Evolutionary conservation across 1,284 basidiomycete species (phyloP).

Genomic region (Exsudoporus floridanus): DNA sequence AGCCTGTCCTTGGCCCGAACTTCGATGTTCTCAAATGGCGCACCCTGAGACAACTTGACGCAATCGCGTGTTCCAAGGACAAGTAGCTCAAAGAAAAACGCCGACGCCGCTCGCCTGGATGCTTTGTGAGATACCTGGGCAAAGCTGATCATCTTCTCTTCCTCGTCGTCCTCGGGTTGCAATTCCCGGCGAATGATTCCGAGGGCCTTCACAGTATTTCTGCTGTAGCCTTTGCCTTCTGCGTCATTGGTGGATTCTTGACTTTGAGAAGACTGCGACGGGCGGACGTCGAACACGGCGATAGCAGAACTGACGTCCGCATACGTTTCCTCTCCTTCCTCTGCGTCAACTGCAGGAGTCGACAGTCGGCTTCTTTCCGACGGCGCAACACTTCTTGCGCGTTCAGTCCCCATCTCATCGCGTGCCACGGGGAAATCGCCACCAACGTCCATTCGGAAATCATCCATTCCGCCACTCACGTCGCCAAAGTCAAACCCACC

Average conservation of each 20-base stretch:
- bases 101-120: constrained; percentile 85
- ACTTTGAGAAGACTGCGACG: constrained; percentile 47
- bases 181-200: constrained; percentile 80
- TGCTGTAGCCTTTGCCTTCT: constrained; percentile 77
- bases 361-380: constrained; percentile 66
- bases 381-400: constrained; percentile 40
- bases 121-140: constrained; percentile 54
- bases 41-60: constrained; percentile 73
- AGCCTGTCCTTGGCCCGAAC: constrained; percentile 81
- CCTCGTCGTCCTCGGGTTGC: constrained; percentile 56
- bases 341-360: constrained; percentile 64
- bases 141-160: constrained; percentile 60
- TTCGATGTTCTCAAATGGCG: constrained; percentile 84
- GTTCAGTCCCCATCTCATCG: constrained; percentile 28
- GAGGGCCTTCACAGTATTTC: constrained; percentile 89
- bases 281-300: constrained; percentile 76
- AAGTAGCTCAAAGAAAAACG: constrained; percentile 97
- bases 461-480: constrained; percentile 51
- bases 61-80: constrained; percentile 92
- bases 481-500: constrained; percentile 58
- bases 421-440: constrained; percentile 34
- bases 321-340: constrained; percentile 62
- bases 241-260: constrained; percentile 43
- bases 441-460: constrained; percentile 64
- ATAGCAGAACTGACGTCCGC: constrained; percentile 76